Conservation (phyloP, 768 basidiomycete species). For the Infundibulicybe gibba region DNA sequence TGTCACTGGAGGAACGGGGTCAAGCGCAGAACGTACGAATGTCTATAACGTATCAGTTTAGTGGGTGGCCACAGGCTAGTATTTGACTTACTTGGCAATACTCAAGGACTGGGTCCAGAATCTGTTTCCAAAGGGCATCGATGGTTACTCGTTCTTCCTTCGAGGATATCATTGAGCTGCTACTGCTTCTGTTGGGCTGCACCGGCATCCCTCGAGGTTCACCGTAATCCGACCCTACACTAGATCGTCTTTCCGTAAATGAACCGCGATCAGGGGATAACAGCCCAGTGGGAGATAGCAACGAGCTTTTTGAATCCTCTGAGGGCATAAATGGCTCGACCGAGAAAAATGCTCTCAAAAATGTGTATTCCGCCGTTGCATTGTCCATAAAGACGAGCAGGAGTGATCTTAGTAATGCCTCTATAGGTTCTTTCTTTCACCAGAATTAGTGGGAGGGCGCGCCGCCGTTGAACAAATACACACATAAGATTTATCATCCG, state of each 20-base stretch:
- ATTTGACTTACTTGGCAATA: conserved; percentile 63
- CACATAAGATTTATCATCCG: conserved; percentile 85
- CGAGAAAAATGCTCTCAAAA: conserved; percentile 82
- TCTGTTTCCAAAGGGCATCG: conserved; percentile 82
- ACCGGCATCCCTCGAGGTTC: conserved; percentile 7
- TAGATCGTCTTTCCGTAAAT: conserved; percentile 38
- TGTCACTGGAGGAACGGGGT: conserved; percentile 70
- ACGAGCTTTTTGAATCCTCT: conserved; percentile 27
- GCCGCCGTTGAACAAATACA: conserved; percentile 20
- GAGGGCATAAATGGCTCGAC: conserved; percentile 27
- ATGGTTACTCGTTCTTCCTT: conserved; percentile 61
- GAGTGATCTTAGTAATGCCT: conserved; percentile 82
- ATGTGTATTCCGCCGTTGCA: conserved; percentile 87
- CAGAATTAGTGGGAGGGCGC: conserved; percentile 6
- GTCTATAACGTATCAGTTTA: conserved; percentile 34
- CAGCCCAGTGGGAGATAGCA: conserved; percentile 32
- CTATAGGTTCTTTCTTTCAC: conserved; percentile 73
- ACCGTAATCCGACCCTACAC: conserved; percentile 49
- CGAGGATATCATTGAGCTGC: conserved; percentile 30
- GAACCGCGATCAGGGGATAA: conserved; percentile 41
- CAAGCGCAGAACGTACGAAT: conserved; percentile 66
- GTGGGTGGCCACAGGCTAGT: neutral
- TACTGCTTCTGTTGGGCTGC: conserved; percentile 25
- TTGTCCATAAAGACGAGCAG: conserved; percentile 94
- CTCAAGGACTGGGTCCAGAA: conserved; percentile 87